Conservation (phyloP, 495 filamentous ascomycete species). For the Penicillium psychrofluorescens region DNA sequence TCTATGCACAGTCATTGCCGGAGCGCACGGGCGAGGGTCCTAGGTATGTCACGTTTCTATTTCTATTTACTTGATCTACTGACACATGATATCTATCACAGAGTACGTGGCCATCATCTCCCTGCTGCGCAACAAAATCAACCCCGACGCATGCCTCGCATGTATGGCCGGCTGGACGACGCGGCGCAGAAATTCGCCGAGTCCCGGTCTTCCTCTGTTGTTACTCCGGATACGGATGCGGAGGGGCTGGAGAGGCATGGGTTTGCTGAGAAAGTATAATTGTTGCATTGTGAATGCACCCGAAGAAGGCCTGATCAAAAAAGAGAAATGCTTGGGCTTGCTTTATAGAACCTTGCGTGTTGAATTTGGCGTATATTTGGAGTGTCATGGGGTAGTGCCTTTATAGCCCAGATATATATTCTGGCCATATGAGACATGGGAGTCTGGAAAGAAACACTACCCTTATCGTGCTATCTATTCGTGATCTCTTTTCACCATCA, state of each 20-base stretch:
- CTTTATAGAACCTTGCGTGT: conserved; percentile 7
- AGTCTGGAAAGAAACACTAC: too few relatives aligned
- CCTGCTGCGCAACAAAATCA: conserved; percentile 59
- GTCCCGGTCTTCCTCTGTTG: conserved; percentile 34
- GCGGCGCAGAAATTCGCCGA: conserved; percentile 43
- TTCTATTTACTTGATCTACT: not conserved
- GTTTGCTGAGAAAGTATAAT: conserved; percentile 46
- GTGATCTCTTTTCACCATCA: conserved; percentile 11
- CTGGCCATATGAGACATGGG: too few relatives aligned
- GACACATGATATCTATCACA: conserved; percentile 13
- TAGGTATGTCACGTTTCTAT: conserved; percentile 37
- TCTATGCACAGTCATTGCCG: conserved; percentile 64
- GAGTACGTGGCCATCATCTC: conserved; percentile 78
- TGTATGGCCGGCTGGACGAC: conserved; percentile 53
- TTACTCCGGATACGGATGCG: conserved; percentile 42
- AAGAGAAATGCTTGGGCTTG: not conserved
- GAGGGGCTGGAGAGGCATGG: conserved; percentile 52
- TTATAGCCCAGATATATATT: not conserved
- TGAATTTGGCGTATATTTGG: conserved; percentile 3
- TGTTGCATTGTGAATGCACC: not conserved
- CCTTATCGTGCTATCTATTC: too few relatives aligned
- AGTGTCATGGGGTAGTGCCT: not conserved
- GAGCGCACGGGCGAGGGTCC: conserved; percentile 70
- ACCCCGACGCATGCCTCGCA: conserved; percentile 57
- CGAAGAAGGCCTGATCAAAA: not conserved